phyloP scores from a whole-genome alignment of 441 rosid species.

The Gossypium davidsonii region DNA sequence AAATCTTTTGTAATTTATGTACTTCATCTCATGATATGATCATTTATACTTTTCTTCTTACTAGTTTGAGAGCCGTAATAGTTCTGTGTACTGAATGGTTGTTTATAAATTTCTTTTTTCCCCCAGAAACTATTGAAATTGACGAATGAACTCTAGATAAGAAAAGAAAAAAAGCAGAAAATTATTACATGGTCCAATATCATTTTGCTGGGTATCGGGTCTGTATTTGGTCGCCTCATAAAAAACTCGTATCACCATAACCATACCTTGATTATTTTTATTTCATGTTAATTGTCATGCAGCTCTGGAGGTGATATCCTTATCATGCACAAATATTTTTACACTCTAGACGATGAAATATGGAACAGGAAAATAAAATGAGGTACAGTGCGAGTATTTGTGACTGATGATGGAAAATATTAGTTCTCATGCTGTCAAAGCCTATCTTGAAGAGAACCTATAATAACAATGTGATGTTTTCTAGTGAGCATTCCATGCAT shows the following conservation, averaged over 20 bases:
- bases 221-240: not conserved
- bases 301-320: not conserved
- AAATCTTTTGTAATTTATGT: not conserved
- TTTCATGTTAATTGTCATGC: slow-evolving; percentile 12
- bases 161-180: not conserved
- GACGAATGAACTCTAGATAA: not conserved
- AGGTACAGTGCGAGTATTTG: slow-evolving; percentile 22
- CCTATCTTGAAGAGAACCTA: slow-evolving; percentile 20
- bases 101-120: not conserved
- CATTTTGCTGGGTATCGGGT: not conserved
- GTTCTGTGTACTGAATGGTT: not conserved
- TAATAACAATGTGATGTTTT: slow-evolving; percentile 37
- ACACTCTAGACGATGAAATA: slow-evolving; percentile 11
- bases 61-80: not conserved
- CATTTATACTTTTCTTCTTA: not conserved
- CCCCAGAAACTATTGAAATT: not conserved
- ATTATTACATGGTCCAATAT: not conserved
- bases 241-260: not conserved
- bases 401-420: slow-evolving; percentile 19
- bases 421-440: slow-evolving; percentile 13
- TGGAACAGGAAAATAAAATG: slow-evolving; percentile 21
- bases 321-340: slow-evolving; percentile 1
- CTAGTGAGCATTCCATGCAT: slow-evolving; percentile 30
- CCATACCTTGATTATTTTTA: not conserved
- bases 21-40: not conserved